Percentiles rank a stretch among this genome's conserved stretches.
These are phyloP conservation scores for Nemophila menziesii DNA, from an alignment of 257 asterid genomes.

Conservation along the genomic window DNA sequence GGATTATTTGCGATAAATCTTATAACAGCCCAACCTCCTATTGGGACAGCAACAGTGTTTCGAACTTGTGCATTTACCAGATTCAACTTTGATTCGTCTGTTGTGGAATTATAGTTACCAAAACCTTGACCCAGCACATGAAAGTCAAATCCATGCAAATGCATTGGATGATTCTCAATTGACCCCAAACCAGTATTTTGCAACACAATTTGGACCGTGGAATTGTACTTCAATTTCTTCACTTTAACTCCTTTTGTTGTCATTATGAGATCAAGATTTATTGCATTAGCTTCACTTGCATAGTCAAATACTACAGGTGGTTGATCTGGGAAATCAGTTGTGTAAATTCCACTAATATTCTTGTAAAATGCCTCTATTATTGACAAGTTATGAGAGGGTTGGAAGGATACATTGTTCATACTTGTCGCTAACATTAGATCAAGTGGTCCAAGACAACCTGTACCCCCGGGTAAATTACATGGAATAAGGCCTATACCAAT, in stretches of 20 bases:
- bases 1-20: slow-evolving; percentile 53
- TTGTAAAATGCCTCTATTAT: slow-evolving; percentile 40
- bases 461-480: slow-evolving; percentile 26
- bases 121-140: slow-evolving; percentile 46
- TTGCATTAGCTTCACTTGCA: slow-evolving; percentile 19
- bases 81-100: slow-evolving; percentile 24
- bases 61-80: slow-evolving; percentile 39
- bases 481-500: slow-evolving; percentile 32
- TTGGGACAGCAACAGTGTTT: slow-evolving; percentile 52
- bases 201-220: slow-evolving; percentile 35
- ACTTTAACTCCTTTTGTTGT: slow-evolving; percentile 29
- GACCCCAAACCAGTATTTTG: slow-evolving; percentile 44
- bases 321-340: slow-evolving; percentile 37
- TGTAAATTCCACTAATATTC: slow-evolving; percentile 31
- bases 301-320: slow-evolving; percentile 44
- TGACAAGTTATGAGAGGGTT: slow-evolving; percentile 27
- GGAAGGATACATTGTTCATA: slow-evolving; percentile 51
- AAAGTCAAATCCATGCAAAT: slow-evolving; percentile 54
- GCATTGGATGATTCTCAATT: slow-evolving; percentile 52
- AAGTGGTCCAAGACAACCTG: slow-evolving; percentile 26
- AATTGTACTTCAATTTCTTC: slow-evolving; percentile 29
- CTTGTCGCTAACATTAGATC: slow-evolving; percentile 33
- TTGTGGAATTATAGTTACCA: slow-evolving; percentile 34
- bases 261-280: slow-evolving; percentile 1
- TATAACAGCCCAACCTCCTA: slow-evolving; percentile 59